Evolutionary conservation across 441 rosid species (phyloP), one percentile per base, ranked within the genome.

Genomic region (Gossypium aridum): DNA sequence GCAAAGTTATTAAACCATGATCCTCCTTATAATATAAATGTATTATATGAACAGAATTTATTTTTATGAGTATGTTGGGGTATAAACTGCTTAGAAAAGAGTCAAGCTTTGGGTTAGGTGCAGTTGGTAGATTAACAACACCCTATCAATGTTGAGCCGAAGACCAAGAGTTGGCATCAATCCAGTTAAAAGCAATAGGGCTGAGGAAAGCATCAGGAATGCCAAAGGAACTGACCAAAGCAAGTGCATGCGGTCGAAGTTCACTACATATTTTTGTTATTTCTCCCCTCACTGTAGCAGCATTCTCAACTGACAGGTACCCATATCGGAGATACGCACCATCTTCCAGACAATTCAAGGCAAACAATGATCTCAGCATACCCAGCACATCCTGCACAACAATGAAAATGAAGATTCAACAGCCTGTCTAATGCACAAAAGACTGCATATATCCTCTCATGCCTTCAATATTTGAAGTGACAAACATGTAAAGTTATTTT

Each of bases 171-270:
- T 95, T 91, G 31, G 98, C 89, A 14, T 89, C 96, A n/a, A 95
- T 87, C 98, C 99, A 95, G 78, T 95, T 76, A 68, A 82, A 92
- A 47, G 99, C 98, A 76, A 95, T 81, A 7, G 99, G 99, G 82
- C 88, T 80, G 84, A 95, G 81, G 71, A 90, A 87, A 4, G 94
- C 83, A 39, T 86, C 91, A 31, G 99, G 99, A 73, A 95, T 82
- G 73, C 98, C 96, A 6, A 89, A 90, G 20, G 97, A 90, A 71
- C 80, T 75, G 45, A 92, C 99, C 74, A 94, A 82, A 2, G 90
- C 87, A 20, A 95, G 94, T 0, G 97, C 88, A 59, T 92, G 96
- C 1, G 94, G 98, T 71, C 96, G 84, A 72, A 95, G 63, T 81
- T 95, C 97, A 3, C 84, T 73, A 88, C 99, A 95, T 19, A 92